Base-by-base conservation (phyloP, 805 yeast species). In the Grigorovia jiainica region DNA sequence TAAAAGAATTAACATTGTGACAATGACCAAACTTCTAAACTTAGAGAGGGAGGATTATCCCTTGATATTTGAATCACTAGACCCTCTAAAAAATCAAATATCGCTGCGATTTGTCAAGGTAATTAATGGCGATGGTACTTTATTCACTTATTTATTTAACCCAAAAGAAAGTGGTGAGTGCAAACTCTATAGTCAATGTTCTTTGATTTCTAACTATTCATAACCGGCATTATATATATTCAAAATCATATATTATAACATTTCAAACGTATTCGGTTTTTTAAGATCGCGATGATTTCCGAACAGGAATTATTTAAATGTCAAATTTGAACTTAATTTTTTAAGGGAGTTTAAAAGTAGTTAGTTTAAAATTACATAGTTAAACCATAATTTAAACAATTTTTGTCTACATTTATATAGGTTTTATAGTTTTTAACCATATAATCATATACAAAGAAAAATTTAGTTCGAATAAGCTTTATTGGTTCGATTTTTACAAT, bases 91-190 rank as follows among this genome's bases (percentile, higher is more conserved):
- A 20, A 19, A 20, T 21, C 6, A 3, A 2, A 7, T 34, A 4
- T n/a, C 11, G 16, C n/a, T 34, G 13, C 19, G 36, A 10, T 19
- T 19, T 19, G 25, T 34, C 9, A 19, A 20, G n/a, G 13, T 21
- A 16, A 34, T 34, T n/a, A 34, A 19, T n/a, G 18, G 11, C 10
- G 43, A 45, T 11, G 97, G 97, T 0, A 75, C 73, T 49, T 81
- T 83, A 52, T 82, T 81, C 52, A 83, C 82, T 38, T 89, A 84
- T 59, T 79, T 80, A 4, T 65, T 89, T 36, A 40, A 39, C 25
- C 80, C 92, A 0, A 92, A 79, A 46, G 65, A 87, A 40, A 97
- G 97, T 1, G 97, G 97, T 2, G 95, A 87, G 56, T 89, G 97
- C 61, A 75, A 80, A 34, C 65, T 86, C 45, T 66, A 82, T 42